Evolutionary conservation across 2,329 filamentous ascomycete species (phyloP), one percentile per base, ranked within the genome.

Genomic region (Botrytis squamosa): DNA sequence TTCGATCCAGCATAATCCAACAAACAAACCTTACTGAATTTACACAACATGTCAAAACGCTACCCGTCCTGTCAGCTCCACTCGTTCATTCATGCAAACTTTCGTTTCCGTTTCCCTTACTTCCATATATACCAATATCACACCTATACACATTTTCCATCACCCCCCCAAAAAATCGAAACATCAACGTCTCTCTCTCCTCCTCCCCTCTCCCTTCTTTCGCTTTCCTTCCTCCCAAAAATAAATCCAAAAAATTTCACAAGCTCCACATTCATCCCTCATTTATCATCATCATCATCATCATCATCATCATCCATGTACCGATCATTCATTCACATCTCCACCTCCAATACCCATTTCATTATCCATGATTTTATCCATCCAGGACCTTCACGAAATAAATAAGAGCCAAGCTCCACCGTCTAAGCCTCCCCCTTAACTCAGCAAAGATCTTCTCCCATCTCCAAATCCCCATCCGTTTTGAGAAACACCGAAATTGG

Each of bases 381-480:
- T 46, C 40, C 14, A 42, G 18, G 7, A 46, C 44, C 57, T 38
- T 60, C 1, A 40, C 4, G 22, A 40, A 63, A 42, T 42, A 9
- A 63, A 42, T 42, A 9, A 63, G 16, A 63, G 14, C 12, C 36
- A 18, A 33, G 64, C 46, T 55, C 65, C 65, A 55, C 65, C 12
- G 66, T 69, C 66, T 69, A 69, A 69, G 66, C 66, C 66, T 57
- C 66, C 66, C 66, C 66, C 66, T 69, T 20, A 69, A 69, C 49
- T 36, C 1, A 42, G 36, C n/a, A 69, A 69, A 52, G 66, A 69
- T 69, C 65, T 25, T 55, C 66, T 14, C 44, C 12, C 29, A 22
- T n/a, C 22, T 38, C 44, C 44, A n/a, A 68, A 38, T 18, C 10
- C 29, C n/a, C 29, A 52, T 68, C 44, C 49, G 20, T n/a, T 49